Evolutionary conservation across 1,139 yeast genomes (phyloP), one percentile per base, ranked within the genome.

Genomic region (Nakaseomyces sp.): DNA sequence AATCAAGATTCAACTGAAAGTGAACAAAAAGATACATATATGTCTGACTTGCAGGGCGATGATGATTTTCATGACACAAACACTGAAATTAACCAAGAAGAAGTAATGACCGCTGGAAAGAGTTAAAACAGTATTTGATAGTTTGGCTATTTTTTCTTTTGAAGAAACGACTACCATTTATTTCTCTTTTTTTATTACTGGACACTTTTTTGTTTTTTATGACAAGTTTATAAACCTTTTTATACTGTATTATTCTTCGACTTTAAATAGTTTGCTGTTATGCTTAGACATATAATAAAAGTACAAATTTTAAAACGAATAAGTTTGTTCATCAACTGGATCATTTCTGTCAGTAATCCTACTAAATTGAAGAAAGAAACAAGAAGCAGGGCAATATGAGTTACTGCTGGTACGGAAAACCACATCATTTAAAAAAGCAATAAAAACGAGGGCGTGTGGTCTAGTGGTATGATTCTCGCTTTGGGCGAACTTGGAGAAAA

Each of bases 391-490:
- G n/a, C n/a, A n/a, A n/a, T n/a, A n/a, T n/a, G n/a, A n/a, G n/a
- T n/a, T n/a, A n/a, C n/a, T n/a, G n/a, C n/a, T n/a, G n/a, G n/a
- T n/a, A n/a, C n/a, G n/a, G n/a, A n/a, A n/a, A n/a, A n/a, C n/a
- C n/a, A n/a, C 25, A 6, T 22, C 6, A 6, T 22, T 22, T 6
- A 22, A 22, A 22, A 22, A 26, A 3, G n/a, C 29, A 26, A 26
- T 26, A 26, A 29, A 29, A 29, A 29, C 32, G 7, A 4, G 43
- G 43, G 43, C 43, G 43, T 41, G 43, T 41, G 43, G 43, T 41
- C 43, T 41, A 41, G 43, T 41, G 43, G 43, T 35, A 41, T 41
- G 43, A 41, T 41, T 41, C 43, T 41, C 43, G 43, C 43, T 41
- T 41, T 41, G 43, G 43, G 43, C 24, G 40, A 41, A 18, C 20